Conservation (phyloP, 2,329 filamentous ascomycete genomes). For the Xylariales sp. region DNA sequence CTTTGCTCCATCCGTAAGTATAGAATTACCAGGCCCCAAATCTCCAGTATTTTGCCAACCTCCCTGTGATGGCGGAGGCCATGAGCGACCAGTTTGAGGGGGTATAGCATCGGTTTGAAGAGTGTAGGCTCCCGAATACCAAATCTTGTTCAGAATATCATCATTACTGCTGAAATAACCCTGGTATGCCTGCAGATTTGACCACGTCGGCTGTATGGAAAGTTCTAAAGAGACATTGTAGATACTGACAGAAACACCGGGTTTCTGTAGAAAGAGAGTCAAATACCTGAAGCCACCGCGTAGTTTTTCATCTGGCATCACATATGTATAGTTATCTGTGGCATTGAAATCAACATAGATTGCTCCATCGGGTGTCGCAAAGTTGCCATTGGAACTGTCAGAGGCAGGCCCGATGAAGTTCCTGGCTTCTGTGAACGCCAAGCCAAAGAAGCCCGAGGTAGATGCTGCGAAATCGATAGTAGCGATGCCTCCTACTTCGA, state of each 20-base stretch:
- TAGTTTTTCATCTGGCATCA: slow-evolving; percentile 31
- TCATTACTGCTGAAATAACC: slow-evolving; percentile 49
- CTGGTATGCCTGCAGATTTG: slow-evolving; percentile 46
- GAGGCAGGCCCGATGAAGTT: slow-evolving; percentile 36
- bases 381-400: slow-evolving; percentile 33
- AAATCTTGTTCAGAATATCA: slow-evolving; percentile 48
- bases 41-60: slow-evolving; percentile 25
- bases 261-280: slow-evolving; percentile 31
- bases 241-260: slow-evolving; percentile 18
- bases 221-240: slow-evolving; percentile 18
- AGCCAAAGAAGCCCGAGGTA: slow-evolving; percentile 26
- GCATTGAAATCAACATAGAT: slow-evolving; percentile 29
- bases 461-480: slow-evolving; percentile 19
- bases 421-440: slow-evolving; percentile 38
- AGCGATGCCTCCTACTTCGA: slow-evolving; percentile 22
- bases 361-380: slow-evolving; percentile 27
- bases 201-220: slow-evolving; percentile 28
- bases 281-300: slow-evolving; percentile 40
- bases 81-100: slow-evolving; percentile 19
- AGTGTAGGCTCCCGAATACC: slow-evolving; percentile 53
- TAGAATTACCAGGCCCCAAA: slow-evolving; percentile 23
- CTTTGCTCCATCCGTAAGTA: slow-evolving; percentile 44
- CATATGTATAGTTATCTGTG: slow-evolving; percentile 26
- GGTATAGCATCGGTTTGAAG: slow-evolving; percentile 31
- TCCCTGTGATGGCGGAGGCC: slow-evolving; percentile 19